Conservation (phyloP, 2,329 filamentous ascomycete genomes). For the Aspergillus arachidicola region DNA sequence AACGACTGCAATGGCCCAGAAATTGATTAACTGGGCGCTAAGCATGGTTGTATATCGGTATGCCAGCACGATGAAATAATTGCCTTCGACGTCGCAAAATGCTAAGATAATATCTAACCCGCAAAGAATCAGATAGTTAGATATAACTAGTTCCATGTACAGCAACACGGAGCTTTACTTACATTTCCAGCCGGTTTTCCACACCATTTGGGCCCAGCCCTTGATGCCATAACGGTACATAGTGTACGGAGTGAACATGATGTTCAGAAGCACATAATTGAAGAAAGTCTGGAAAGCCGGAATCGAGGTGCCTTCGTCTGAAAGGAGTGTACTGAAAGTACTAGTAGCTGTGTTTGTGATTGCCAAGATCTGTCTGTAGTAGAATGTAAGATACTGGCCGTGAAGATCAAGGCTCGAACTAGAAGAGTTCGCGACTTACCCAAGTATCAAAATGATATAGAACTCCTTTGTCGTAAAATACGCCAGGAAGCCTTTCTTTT, state of each 20-base stretch:
- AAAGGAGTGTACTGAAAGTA: constrained; percentile 81
- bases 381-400: constrained; percentile 8
- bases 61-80: constrained; percentile 95
- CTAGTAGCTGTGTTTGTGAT: constrained; percentile 92
- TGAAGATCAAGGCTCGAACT: not conserved
- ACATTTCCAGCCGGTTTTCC: constrained; percentile 83
- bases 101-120: constrained; percentile 74
- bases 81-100: constrained; percentile 93
- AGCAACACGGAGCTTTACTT: constrained; percentile 14
- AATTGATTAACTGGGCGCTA: constrained; percentile 93
- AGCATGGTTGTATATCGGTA: constrained; percentile 92
- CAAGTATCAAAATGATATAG: constrained; percentile 78
- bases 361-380: constrained; percentile 71
- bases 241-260: constrained; percentile 80
- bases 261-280: constrained; percentile 83
- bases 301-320: constrained; percentile 70
- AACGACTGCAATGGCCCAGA: constrained; percentile 96
- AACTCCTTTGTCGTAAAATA: constrained; percentile 87
- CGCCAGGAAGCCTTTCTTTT: constrained; percentile 58
- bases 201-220: constrained; percentile 66
- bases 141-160: not conserved
- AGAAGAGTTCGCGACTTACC: constrained; percentile 48
- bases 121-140: constrained; percentile 1
- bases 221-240: constrained; percentile 77
- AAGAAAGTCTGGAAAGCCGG: constrained; percentile 95